These are phyloP conservation scores for Euclidium syriacum DNA, from an alignment of 345 rosid species.

Conservation along the genomic window DNA sequence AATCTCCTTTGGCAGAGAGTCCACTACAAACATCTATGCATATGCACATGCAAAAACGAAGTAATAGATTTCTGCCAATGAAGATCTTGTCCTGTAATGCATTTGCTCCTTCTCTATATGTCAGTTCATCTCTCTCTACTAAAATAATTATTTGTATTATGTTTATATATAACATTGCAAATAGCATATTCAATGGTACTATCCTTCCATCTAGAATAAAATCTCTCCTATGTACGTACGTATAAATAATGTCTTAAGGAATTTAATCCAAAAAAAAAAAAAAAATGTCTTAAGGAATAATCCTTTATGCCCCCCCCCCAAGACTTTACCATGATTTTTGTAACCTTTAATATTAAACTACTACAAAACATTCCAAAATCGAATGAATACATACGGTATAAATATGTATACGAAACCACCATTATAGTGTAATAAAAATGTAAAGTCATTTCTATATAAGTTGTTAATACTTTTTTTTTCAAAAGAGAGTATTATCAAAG, in stretches of 20 bases:
- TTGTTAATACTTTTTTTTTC: too few relatives aligned
- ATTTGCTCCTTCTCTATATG: slow-evolving; percentile 15
- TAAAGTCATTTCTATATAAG: too few relatives aligned
- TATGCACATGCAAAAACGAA: slow-evolving; percentile 8
- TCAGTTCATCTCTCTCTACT: not conserved
- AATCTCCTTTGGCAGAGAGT: slow-evolving; percentile 22
- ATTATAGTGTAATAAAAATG: too few relatives aligned
- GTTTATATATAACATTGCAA: slow-evolving; percentile 13
- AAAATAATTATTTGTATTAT: not conserved
- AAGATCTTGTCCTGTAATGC: slow-evolving; percentile 24
- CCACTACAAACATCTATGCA: slow-evolving; percentile 4
- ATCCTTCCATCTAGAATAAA: slow-evolving; percentile 19
- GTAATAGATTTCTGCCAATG: slow-evolving; percentile 18
- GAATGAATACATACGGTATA: not conserved
- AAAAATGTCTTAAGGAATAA: too few relatives aligned
- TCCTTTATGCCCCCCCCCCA: slow-evolving; percentile 12
- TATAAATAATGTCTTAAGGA: not conserved
- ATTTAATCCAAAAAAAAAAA: too few relatives aligned
- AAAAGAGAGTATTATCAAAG: too few relatives aligned
- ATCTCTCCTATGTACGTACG: slow-evolving; percentile 14
- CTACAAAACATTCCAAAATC: too few relatives aligned
- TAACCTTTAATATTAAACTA: too few relatives aligned
- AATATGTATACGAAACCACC: not conserved
- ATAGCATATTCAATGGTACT: slow-evolving; percentile 24
- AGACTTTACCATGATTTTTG: not conserved